Percentiles rank a stretch among this genome's conserved stretches.
phyloP scores from a whole-genome alignment of 352 stramenopile species.

The Globisporangium carolinianum region DNA sequence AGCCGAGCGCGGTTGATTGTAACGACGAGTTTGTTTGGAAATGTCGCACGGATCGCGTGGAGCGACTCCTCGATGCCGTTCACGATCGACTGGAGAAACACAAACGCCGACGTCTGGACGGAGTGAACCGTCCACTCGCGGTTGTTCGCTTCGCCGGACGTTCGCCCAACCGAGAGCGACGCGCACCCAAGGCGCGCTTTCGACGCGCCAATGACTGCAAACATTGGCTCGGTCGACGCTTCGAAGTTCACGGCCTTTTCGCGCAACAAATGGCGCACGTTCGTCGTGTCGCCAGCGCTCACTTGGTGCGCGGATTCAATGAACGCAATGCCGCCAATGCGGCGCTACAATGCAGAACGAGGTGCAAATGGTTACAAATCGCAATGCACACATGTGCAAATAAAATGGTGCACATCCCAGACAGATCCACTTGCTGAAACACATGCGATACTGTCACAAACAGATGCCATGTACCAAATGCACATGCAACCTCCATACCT shows the following conservation, averaged over 20 bases:
- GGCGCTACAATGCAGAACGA: conserved; percentile 14
- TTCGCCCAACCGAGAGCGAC: conserved; percentile 72
- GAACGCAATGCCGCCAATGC: conserved; percentile 75
- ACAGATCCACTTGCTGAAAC: too few species aligned
- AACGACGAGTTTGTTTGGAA: conserved; percentile 88
- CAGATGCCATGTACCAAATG: background rate
- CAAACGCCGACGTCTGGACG: conserved; percentile 82
- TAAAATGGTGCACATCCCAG: too few species aligned
- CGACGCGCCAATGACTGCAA: conserved; percentile 68
- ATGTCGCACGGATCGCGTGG: conserved; percentile 71
- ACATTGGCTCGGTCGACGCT: conserved; percentile 75
- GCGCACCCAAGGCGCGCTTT: conserved; percentile 66
- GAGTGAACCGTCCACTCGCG: conserved; percentile 81
- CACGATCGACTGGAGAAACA: conserved; percentile 75
- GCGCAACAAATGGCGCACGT: conserved; percentile 47
- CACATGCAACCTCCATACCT: conserved; percentile 12
- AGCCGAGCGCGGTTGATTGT: conserved; percentile 79
- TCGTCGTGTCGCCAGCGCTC: conserved; percentile 43
- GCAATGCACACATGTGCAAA: too few species aligned
- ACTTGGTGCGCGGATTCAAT: conserved; percentile 79
- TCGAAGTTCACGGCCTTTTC: conserved; percentile 83
- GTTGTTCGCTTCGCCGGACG: conserved; percentile 60
- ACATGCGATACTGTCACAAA: background rate
- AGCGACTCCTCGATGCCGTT: conserved; percentile 73
- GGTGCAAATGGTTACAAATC: too few species aligned